phyloP scores from a whole-genome alignment of 768 basidiomycete species.

The Mycena alexandri region DNA sequence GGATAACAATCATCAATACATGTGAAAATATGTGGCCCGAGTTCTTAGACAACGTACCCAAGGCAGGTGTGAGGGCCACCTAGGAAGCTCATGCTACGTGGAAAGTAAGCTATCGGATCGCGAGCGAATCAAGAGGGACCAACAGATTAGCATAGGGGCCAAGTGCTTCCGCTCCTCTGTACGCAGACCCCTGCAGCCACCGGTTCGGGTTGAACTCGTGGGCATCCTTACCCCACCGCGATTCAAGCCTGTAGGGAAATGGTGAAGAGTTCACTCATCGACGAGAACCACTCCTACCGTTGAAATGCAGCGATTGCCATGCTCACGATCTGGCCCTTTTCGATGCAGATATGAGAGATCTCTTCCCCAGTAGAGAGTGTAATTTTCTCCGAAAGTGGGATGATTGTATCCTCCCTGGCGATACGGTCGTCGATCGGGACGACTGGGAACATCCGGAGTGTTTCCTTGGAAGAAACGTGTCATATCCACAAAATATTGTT shows the following conservation, averaged over 20 bases:
- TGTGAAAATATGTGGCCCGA: neutral
- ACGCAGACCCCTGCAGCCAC: constrained; percentile 8
- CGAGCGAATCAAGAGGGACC: neutral
- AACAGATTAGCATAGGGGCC: constrained; percentile 34
- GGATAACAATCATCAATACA: neutral
- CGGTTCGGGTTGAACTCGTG: constrained; percentile 20
- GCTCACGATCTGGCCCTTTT: constrained; percentile 18
- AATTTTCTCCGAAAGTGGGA: constrained; percentile 16
- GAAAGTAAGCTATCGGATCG: neutral
- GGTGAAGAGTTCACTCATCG: neutral
- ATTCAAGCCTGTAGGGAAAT: neutral
- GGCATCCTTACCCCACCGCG: constrained; percentile 28
- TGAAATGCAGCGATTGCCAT: constrained; percentile 15
- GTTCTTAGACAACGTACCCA: constrained; percentile 4
- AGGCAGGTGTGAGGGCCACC: constrained; percentile 24
- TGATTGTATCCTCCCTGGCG: neutral
- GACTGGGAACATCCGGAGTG: constrained; percentile 21
- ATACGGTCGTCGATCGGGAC: constrained; percentile 23
- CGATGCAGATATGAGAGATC: neutral
- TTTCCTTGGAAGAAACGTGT: constrained; percentile 8
- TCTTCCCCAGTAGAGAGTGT: neutral
- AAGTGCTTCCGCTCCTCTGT: neutral
- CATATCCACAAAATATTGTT: neutral
- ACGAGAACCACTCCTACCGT: neutral
- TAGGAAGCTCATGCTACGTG: constrained; percentile 16